Conservation (phyloP, 345 rosid genomes). For the Pugionium dolabratum region DNA sequence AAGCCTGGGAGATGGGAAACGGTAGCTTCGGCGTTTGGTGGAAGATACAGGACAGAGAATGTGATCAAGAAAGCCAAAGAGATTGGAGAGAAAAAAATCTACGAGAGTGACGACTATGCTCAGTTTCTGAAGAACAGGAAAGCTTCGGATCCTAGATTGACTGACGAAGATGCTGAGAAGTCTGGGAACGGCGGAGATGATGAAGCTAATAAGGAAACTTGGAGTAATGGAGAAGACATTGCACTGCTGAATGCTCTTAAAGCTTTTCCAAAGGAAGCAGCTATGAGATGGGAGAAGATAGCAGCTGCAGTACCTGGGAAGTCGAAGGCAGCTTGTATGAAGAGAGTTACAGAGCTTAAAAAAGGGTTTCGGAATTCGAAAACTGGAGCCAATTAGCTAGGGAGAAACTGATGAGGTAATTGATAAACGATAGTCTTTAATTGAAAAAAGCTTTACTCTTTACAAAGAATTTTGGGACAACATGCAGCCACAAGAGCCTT, state of each 20-base stretch:
- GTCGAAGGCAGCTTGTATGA: constrained; percentile 78
- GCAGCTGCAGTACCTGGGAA: constrained; percentile 85
- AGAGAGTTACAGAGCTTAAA: constrained; percentile 80
- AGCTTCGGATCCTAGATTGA: constrained; percentile 56
- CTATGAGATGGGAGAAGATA: constrained; percentile 97
- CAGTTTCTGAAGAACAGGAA: constrained; percentile 84
- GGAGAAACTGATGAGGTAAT: constrained; percentile 29
- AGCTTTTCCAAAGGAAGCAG: constrained; percentile 69
- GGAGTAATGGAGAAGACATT: constrained; percentile 80
- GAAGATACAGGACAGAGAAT: constrained; percentile 61
- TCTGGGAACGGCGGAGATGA: constrained; percentile 36
- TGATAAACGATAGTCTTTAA: neutral
- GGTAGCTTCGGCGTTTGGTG: constrained; percentile 69
- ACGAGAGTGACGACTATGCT: constrained; percentile 67
- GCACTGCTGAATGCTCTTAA: constrained; percentile 89
- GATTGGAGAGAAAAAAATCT: constrained; percentile 65
- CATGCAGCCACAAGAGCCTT: neutral
- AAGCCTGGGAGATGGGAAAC: constrained; percentile 86
- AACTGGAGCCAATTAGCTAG: constrained; percentile 52
- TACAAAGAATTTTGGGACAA: neutral
- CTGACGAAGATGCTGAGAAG: constrained; percentile 27
- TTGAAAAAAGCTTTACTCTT: constrained; percentile 11
- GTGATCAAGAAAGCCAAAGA: constrained; percentile 85
- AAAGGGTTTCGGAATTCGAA: constrained; percentile 75
- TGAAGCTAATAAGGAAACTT: constrained; percentile 27